Conservation (phyloP, 2,329 filamentous ascomycete species). For the Pseudogymnoascus pannorum region DNA sequence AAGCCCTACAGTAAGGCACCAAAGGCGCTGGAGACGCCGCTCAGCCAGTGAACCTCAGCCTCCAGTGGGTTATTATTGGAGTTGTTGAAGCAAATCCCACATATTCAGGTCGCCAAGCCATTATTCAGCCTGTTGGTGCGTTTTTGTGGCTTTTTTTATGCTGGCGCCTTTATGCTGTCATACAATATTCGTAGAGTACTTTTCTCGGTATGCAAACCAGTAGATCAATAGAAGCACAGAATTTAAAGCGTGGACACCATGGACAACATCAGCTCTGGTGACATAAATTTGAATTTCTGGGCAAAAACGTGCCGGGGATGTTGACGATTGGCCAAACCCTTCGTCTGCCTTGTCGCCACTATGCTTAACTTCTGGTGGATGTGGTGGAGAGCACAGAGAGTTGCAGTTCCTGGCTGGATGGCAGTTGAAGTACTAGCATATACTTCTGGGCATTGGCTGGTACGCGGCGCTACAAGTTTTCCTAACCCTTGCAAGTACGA, state of each 20-base stretch:
- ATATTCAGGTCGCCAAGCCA: background rate
- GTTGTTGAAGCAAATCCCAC: background rate
- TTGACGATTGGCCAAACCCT: background rate
- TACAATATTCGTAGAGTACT: background rate
- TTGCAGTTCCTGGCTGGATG: background rate
- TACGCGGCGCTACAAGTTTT: background rate
- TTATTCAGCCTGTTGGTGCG: background rate
- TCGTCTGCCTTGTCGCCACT: background rate
- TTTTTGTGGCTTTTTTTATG: constrained; percentile 7
- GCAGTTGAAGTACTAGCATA: background rate
- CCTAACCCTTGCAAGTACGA: constrained; percentile 5
- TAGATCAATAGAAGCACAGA: constrained; percentile 3
- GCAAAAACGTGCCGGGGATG: background rate
- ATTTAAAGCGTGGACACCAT: background rate
- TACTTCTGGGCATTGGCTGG: background rate
- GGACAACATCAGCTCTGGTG: background rate
- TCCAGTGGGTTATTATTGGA: background rate
- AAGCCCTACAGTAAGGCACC: constrained; percentile 1
- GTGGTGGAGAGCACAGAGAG: background rate
- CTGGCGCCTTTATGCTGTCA: constrained; percentile 1
- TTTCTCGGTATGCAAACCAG: background rate
- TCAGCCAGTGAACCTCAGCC: background rate
- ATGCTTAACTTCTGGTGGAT: constrained; percentile 6
- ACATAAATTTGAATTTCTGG: background rate
- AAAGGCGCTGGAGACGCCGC: background rate